These are phyloP conservation scores for Flaveria linearis DNA, from an alignment of 129 eudicot genomes.

Conservation along the genomic window DNA sequence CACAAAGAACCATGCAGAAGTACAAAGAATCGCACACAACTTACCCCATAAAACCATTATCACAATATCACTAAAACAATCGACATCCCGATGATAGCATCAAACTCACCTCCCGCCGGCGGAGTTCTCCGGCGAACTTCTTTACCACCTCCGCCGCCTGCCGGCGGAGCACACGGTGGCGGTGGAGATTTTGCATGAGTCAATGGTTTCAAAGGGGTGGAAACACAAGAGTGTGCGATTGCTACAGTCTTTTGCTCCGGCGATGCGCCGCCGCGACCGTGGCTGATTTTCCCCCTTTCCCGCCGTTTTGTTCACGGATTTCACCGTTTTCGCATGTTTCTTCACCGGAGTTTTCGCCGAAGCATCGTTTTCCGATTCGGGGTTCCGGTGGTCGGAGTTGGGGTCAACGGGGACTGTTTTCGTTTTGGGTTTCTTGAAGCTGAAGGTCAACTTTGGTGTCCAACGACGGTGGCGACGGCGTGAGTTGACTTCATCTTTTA, in stretches of 20 bases:
- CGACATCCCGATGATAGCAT: slow-evolving; percentile 51
- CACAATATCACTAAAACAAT: slow-evolving; percentile 42
- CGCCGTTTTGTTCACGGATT: too few relatives aligned
- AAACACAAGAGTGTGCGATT: background rate
- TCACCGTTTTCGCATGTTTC: too few relatives aligned
- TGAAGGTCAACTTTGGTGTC: too few relatives aligned
- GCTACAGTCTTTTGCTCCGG: background rate
- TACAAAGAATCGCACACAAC: slow-evolving; percentile 62
- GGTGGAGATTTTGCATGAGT: slow-evolving; percentile 1
- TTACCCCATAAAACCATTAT: slow-evolving; percentile 69
- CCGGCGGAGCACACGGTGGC: background rate
- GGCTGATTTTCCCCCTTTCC: too few relatives aligned
- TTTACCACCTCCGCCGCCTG: background rate
- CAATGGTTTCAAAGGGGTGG: slow-evolving; percentile 9
- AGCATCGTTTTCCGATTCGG: too few relatives aligned
- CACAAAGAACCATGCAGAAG: slow-evolving; percentile 61
- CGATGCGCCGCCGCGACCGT: too few relatives aligned
- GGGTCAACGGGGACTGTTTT: too few relatives aligned
- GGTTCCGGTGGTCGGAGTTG: too few relatives aligned
- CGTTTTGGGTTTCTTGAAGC: too few relatives aligned
- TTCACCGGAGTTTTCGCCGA: too few relatives aligned
- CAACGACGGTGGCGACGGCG: too few relatives aligned
- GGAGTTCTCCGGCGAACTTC: background rate
- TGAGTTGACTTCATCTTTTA: slow-evolving; percentile 36
- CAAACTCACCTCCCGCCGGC: slow-evolving; percentile 23